A percentile compares a stretch with the other conserved stretches of the same genome.
These are phyloP conservation scores for Suillus occidentalis DNA, from an alignment of 768 basidiomycete genomes.

Conservation along the genomic window DNA sequence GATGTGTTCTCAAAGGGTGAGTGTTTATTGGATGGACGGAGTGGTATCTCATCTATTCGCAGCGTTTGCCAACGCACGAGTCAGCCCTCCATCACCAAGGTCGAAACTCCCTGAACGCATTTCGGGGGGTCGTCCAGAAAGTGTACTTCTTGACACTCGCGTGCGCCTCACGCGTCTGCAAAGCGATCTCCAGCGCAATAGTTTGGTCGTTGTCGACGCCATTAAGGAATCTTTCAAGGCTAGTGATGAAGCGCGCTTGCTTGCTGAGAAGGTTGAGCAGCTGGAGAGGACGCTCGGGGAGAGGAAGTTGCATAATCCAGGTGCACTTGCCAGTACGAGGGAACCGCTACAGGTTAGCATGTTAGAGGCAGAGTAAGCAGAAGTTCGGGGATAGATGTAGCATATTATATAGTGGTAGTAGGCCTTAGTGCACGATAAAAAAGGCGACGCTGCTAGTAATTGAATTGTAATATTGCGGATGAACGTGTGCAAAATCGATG, in stretches of 20 bases:
- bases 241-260: constrained; percentile 14
- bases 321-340: not conserved
- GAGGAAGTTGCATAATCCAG: constrained; percentile 1
- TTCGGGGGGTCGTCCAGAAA: constrained; percentile 1
- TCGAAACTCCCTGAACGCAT: not conserved
- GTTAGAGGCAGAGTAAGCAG: constrained; percentile 21
- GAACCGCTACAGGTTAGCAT: constrained; percentile 13
- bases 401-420: not conserved
- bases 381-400: not conserved
- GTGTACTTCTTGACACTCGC: constrained; percentile 13
- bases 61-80: constrained; percentile 26
- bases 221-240: constrained; percentile 20
- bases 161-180: constrained; percentile 10
- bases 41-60: not conserved
- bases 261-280: constrained; percentile 26
- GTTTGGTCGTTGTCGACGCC: constrained; percentile 14
- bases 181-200: constrained; percentile 11
- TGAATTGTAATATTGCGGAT: not conserved
- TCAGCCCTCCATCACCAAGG: not conserved
- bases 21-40: not conserved
- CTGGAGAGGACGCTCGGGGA: constrained; percentile 21
- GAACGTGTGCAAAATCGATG: not conserved
- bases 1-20: constrained; percentile 26
- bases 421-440: not conserved
- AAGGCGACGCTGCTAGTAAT: too few relatives aligned